These are phyloP conservation scores for Salix dunnii DNA, from an alignment of 345 rosid species.

Conservation along the genomic window DNA sequence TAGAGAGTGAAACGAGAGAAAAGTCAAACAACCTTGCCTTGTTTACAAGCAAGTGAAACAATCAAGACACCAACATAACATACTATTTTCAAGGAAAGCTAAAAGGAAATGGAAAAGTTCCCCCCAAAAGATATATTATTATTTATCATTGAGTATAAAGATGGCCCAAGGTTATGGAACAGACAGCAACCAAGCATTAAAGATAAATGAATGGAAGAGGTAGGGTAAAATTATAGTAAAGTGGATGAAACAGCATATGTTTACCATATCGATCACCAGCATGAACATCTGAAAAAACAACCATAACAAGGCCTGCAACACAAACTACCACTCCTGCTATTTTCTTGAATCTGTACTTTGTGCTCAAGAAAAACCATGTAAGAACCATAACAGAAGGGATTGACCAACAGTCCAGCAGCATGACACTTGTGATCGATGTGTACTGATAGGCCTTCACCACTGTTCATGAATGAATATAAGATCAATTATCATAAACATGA, in stretches of 20 bases:
- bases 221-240: slow-evolving; percentile 2
- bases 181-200: background rate
- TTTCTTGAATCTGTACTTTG: slow-evolving; percentile 75
- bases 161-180: background rate
- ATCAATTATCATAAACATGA: slow-evolving; percentile 12
- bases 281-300: slow-evolving; percentile 94
- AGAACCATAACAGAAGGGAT: slow-evolving; percentile 85
- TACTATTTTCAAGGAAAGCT: background rate
- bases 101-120: background rate
- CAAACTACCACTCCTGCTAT: slow-evolving; percentile 72
- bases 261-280: slow-evolving; percentile 67
- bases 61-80: background rate
- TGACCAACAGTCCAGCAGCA: slow-evolving; percentile 94
- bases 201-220: background rate
- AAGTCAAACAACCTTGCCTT: background rate
- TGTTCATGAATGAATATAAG: slow-evolving; percentile 28
- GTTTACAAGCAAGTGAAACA: background rate
- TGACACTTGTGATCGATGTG: slow-evolving; percentile 82
- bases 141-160: background rate
- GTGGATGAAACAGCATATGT: background rate
- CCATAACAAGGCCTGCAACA: slow-evolving; percentile 71
- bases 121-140: background rate
- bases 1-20: background rate
- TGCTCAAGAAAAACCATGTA: slow-evolving; percentile 69
- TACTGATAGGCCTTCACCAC: slow-evolving; percentile 93